phyloP scores from a whole-genome alignment of 345 rosid genomes.

The Barbarea vulgaris region DNA sequence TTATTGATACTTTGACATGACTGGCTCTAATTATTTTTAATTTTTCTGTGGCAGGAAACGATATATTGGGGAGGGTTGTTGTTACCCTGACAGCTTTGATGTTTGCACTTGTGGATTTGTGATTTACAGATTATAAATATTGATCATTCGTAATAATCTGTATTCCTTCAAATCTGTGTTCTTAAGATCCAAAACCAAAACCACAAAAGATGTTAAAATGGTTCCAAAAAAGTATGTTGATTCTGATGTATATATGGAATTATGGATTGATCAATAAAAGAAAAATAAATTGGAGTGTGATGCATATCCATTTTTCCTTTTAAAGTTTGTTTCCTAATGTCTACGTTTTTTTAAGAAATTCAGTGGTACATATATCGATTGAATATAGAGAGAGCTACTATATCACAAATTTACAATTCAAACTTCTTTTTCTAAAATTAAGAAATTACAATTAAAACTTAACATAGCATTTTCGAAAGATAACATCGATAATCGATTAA shows the following conservation, averaged over 20 bases:
- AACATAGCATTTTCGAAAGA: not conserved
- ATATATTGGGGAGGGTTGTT: slow-evolving; percentile 22
- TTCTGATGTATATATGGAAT: not conserved
- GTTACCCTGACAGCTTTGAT: slow-evolving; percentile 8
- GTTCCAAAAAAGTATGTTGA: too few relatives aligned
- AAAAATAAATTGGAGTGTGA: not conserved
- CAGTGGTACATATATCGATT: not conserved
- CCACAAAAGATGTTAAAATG: not conserved
- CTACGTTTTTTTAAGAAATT: not conserved
- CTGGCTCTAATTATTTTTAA: not conserved
- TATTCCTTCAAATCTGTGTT: not conserved
- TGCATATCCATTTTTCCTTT: not conserved
- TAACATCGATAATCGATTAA: not conserved
- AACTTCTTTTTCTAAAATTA: too few relatives aligned
- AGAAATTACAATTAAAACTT: too few relatives aligned
- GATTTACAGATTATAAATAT: not conserved
- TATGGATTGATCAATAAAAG: not conserved
- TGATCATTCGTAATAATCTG: not conserved
- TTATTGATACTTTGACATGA: not conserved
- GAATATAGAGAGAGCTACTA: not conserved
- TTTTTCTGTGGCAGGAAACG: slow-evolving; percentile 13
- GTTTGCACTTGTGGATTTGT: slow-evolving; percentile 21
- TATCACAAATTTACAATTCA: too few relatives aligned
- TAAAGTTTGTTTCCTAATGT: not conserved
- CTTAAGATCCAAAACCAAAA: not conserved